Base-by-base conservation (phyloP, 371 early-diverging fungal species). In the Syncephalastrum contaminatum region DNA sequence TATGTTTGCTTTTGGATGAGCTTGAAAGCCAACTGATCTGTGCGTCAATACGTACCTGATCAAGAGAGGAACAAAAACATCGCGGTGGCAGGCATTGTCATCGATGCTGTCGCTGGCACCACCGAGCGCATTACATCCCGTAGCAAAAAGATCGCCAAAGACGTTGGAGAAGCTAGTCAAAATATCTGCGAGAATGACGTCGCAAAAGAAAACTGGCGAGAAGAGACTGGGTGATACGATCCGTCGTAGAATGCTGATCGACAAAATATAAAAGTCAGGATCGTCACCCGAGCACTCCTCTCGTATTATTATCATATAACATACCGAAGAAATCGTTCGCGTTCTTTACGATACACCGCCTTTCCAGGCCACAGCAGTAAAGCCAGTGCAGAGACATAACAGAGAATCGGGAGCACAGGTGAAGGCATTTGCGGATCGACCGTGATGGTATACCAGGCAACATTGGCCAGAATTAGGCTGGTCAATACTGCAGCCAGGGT, bases 141-240 rank as follows among this genome's bases (percentile, higher is more conserved):
- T 59, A n/a, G 53, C 27, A 46, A 87, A 85, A 4, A 91, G 67
- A 64, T 95, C 96, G 6, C 92, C 93, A 61, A 95, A 81, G 8
- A 93, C 88, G 44, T 89, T 83, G 0, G 95, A 88, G 64, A 92
- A 94, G 60, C 92, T 92, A 0, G 96, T 96, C 63, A 96, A 65
- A 47, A 96, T 88, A 82, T 97, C 97, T 4, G 96, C 94, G 54
- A 97, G 69, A 36, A 97, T 84, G 22, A 94, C 83, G 62, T 97
- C 96, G 1, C 81, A 82, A 62, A 95, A 89, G 24, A 77, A 81
- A 1, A 95, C 92, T 1, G 83, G 73, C 1, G 80, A 62, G 52
- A 69, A 58, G 39, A 90, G 50, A 51, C 70, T 73, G 40, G 69
- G 75, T 63, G 74, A 79, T 18, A 76, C 69, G 2, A 73, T 62